Base-by-base conservation (phyloP, 1,139 yeast species). In the Saccharomyces hybrid region DNA sequence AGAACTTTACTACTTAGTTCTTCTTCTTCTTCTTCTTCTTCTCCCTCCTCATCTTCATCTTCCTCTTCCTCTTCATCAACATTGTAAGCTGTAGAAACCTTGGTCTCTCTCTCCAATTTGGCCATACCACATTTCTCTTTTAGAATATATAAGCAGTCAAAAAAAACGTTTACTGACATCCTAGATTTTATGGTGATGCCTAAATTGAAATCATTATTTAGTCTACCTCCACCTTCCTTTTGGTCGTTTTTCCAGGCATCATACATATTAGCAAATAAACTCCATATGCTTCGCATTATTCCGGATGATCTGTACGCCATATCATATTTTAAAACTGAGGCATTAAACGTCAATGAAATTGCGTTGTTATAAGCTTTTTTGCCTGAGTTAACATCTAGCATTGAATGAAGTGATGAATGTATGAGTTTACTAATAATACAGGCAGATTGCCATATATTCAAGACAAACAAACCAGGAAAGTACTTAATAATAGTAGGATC, bases 201-300 rank as follows among this genome's bases (percentile, higher is more conserved):
- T 52, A 71, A 52, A 51, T 71, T 71, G 23, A 70, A 66, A 30
- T 64, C 66, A 27, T 57, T 55, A 8, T 59, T 53, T 44, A 53
- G 26, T 25, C 47, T 28, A 61, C 64, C 46, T 56, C 58, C 62
- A 55, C 32, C 63, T 41, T 11, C 62, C 55, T 57, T 66, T 38
- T 38, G 44, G 23, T 55, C 56, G n/a, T 53, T 50, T 49, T 63
- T 59, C 73, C 73, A 70, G 20, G 63, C 66, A 5, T 63, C 75
- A 54, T 83, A 64, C 67, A 70, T 66, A 52, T 67, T 67, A 11
- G 64, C 80, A 70, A 87, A 87, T 57, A 90, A 77, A 60, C 86
- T 89, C 99, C 99, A 93, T 77, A 89, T 84, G 64, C 90, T 90
- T 63, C 88, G 81, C 93, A 93, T 88, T 56, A 93, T 89, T 20